Percentiles rank a stretch among this genome's conserved stretches.
These are phyloP conservation scores for Penicillium griseofulvum DNA, from an alignment of 2,329 filamentous ascomycete genomes.

Conservation along the genomic window DNA sequence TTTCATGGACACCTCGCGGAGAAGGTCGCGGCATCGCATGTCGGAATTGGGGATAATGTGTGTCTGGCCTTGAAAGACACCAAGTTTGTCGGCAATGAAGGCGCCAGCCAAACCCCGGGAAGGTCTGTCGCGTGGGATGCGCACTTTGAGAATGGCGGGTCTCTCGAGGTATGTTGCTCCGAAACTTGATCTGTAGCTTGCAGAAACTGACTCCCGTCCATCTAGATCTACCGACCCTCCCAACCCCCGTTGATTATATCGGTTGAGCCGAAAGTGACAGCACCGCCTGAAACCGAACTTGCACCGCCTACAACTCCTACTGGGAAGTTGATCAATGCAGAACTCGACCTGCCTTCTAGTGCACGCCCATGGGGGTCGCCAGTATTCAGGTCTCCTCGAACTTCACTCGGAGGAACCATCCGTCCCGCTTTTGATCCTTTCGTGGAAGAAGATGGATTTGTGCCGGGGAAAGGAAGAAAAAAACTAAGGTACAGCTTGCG, in stretches of 20 bases:
- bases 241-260: constrained; percentile 42
- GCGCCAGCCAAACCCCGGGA: constrained; percentile 53
- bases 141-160: constrained; percentile 41
- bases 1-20: constrained; percentile 71
- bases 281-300: constrained; percentile 22
- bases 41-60: constrained; percentile 78
- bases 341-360: constrained; percentile 27
- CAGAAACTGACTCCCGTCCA: constrained; percentile 2
- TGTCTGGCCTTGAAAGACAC: constrained; percentile 67
- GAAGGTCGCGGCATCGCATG: constrained; percentile 61
- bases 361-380: constrained; percentile 68
- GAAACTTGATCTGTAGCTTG: neutral
- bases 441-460: constrained; percentile 62
- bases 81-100: constrained; percentile 59
- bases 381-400: constrained; percentile 70
- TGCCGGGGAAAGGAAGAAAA: constrained; percentile 64
- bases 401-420: constrained; percentile 67
- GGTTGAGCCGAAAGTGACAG: constrained; percentile 49
- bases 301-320: constrained; percentile 25
- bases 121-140: constrained; percentile 59
- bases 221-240: constrained; percentile 29
- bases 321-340: constrained; percentile 15
- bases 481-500: constrained; percentile 66
- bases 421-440: constrained; percentile 66
- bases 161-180: constrained; percentile 35